phyloP scores from a whole-genome alignment of 768 basidiomycete genomes.

The Lentinula sp. region DNA sequence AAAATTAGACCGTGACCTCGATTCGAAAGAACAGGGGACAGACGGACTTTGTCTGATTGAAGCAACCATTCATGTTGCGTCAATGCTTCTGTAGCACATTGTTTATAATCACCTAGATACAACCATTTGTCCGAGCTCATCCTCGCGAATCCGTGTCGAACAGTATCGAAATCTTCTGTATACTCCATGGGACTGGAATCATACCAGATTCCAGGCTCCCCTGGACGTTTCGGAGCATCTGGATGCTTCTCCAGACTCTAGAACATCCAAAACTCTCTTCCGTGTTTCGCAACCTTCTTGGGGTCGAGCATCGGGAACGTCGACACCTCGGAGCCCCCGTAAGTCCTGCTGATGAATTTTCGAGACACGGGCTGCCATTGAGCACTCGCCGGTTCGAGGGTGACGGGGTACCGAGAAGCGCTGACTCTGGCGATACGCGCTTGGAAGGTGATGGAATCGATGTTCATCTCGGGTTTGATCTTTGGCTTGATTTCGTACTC shows the following conservation, averaged over 20 bases:
- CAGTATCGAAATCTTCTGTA: not conserved
- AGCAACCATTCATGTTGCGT: constrained; percentile 20
- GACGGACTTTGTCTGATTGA: not conserved
- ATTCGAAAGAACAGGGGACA: not conserved
- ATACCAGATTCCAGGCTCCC: not conserved
- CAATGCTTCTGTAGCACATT: constrained; percentile 8
- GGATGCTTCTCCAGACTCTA: not conserved
- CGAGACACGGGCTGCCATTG: not conserved
- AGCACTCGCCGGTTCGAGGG: not conserved
- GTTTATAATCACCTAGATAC: constrained; percentile 25
- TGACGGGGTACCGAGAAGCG: not conserved
- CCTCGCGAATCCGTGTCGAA: not conserved
- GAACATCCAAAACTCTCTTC: not conserved
- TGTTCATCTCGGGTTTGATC: not conserved
- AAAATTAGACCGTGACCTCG: not conserved
- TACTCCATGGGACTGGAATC: not conserved
- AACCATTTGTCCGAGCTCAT: constrained; percentile 14
- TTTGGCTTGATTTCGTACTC: not conserved
- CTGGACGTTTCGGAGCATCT: not conserved
- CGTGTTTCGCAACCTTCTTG: not conserved
- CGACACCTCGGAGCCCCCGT: not conserved
- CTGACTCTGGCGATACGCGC: not conserved
- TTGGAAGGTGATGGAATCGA: not conserved
- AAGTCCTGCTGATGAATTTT: not conserved
- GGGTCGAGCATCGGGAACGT: not conserved